These are phyloP conservation scores for Xylaria acuta DNA, from an alignment of 495 filamentous ascomycete genomes.

Conservation along the genomic window DNA sequence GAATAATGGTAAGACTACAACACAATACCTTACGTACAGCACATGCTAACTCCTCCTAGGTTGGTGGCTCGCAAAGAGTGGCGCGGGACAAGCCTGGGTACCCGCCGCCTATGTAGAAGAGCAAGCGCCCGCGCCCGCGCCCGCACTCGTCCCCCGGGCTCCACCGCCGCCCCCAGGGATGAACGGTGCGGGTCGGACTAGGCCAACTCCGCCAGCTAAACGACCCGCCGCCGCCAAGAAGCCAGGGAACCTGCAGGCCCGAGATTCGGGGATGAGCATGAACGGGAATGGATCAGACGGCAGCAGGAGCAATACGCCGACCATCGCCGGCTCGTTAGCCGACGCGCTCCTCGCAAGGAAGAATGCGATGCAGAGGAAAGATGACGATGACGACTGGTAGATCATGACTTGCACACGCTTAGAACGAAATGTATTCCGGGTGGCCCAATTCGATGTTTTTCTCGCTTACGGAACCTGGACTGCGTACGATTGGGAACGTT, in stretches of 20 bases:
- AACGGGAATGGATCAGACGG: conserved; percentile 70
- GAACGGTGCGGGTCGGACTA: conserved; percentile 64
- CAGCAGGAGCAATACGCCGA: conserved; percentile 71
- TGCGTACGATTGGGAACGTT: conserved; percentile 4
- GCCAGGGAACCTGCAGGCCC: conserved; percentile 68
- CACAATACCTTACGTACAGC: conserved; percentile 34
- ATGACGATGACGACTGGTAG: conserved; percentile 77
- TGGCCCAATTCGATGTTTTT: conserved; percentile 14
- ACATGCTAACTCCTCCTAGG: conserved; percentile 56
- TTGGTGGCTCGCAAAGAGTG: conserved; percentile 91
- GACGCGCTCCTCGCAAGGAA: conserved; percentile 75
- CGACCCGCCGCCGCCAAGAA: conserved; percentile 72
- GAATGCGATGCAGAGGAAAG: conserved; percentile 69
- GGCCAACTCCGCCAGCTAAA: conserved; percentile 83
- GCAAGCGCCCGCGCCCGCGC: conserved; percentile 63
- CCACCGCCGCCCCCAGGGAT: conserved; percentile 60
- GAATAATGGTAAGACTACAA: conserved; percentile 73
- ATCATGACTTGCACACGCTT: conserved; percentile 29
- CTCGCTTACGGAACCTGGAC: not conserved
- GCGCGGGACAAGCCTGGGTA: conserved; percentile 81
- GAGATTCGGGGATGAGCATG: conserved; percentile 77
- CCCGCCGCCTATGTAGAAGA: conserved; percentile 94
- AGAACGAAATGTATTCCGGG: conserved; percentile 21
- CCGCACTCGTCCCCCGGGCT: conserved; percentile 62
- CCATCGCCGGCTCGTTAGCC: conserved; percentile 81